Evolutionary conservation across 768 basidiomycete species (phyloP), one percentile per base, ranked within the genome.

Genomic region (Pleurotus tuber-regium): DNA sequence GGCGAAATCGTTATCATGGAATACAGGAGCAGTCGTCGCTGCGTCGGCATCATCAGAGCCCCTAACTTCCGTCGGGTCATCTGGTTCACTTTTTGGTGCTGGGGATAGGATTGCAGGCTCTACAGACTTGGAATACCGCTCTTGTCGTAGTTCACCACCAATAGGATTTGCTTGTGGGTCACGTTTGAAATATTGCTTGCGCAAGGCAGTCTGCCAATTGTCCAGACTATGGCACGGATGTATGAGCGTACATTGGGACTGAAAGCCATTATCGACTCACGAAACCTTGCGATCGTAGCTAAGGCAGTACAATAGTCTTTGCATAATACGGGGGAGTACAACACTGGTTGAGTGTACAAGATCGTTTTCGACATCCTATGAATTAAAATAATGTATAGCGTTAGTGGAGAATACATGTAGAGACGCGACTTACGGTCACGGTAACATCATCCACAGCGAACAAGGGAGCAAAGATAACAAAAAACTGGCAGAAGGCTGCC

Each of bases 401-500:
- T 25, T 43, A 52, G 54, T 51, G 48, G 47, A 38, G 35, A 36
- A 35, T 51, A 44, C 53, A 49, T 43, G 62, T 24, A 46, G 47
- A 33, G 52, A 50, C 36, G 51, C 41, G 47, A 66, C 77, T 56
- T 63, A 90, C 89, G 52, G 70, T 63, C 33, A 90, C 69, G 36
- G 88, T 75, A 55, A 93, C 79, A 61, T 89, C 87, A 38, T 78
- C 69, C 72, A 87, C 76, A 31, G 82, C 74, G 57, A 95, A 80
- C 51, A 94, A 75, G 43, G 79, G 78, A 42, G 79, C 76, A 70
- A 95, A 96, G 23, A 87, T 92, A 66, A 79, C 86, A 70, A 91
- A 86, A 77, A 96, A 95, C 66, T 95, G 92, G 68, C 81, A 80
- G 68, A 94, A 88, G 21, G 87, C 87, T 4, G 93, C 93, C 92